These are phyloP conservation scores for Picea glauca DNA, from an alignment of 75 land plant species.

Conservation along the genomic window DNA sequence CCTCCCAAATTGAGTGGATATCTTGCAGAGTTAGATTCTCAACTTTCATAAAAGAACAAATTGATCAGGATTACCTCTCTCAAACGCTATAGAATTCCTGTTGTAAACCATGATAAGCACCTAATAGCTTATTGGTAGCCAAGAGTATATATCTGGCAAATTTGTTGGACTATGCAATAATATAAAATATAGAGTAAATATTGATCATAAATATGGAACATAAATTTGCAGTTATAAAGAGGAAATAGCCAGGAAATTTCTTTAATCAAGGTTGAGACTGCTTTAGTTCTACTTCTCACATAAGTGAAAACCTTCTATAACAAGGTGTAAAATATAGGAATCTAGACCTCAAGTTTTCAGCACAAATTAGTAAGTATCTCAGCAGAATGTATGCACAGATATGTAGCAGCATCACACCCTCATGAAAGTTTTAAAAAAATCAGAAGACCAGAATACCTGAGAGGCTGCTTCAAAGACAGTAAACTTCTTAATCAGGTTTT, in stretches of 20 bases:
- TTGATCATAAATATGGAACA: neutral
- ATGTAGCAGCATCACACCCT: neutral
- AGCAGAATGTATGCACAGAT: too few relatives aligned
- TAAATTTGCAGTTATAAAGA: neutral
- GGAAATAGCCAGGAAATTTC: neutral
- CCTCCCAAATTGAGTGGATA: neutral
- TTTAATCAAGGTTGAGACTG: too few relatives aligned
- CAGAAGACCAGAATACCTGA: conserved; percentile 42
- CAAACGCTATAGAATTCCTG: neutral
- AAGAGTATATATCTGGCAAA: too few relatives aligned
- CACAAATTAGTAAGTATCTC: too few relatives aligned
- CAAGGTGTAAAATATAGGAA: too few relatives aligned
- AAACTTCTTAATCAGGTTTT: conserved; percentile 79
- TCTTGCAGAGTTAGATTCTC: neutral
- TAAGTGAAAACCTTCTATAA: neutral
- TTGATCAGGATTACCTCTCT: neutral
- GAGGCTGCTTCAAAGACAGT: conserved; percentile 99
- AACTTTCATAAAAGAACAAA: neutral
- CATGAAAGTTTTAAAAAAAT: too few relatives aligned
- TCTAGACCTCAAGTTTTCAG: too few relatives aligned
- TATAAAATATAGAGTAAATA: too few relatives aligned
- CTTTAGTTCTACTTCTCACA: neutral
- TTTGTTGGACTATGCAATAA: too few relatives aligned
- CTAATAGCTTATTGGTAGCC: neutral
- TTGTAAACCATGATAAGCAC: neutral